phyloP scores from a whole-genome alignment of 768 basidiomycete species.

The Boletus vermiculosoides region DNA sequence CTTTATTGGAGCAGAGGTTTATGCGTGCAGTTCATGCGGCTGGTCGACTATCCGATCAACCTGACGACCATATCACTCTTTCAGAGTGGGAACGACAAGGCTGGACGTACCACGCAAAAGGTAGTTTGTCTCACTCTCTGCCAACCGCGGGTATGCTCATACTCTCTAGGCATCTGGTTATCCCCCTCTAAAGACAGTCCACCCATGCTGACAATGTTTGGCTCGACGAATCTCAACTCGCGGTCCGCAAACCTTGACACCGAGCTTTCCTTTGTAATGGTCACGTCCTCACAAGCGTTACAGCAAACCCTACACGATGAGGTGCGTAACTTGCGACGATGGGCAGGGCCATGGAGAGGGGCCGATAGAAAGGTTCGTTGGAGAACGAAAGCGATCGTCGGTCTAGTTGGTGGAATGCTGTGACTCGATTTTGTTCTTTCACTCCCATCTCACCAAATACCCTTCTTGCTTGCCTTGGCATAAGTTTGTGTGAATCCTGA shows the following conservation, averaged over 20 bases:
- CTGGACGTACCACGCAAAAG: slow-evolving; percentile 99
- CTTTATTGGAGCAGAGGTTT: slow-evolving; percentile 81
- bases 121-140: slow-evolving; percentile 37
- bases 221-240: slow-evolving; percentile 92
- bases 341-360: slow-evolving; percentile 60
- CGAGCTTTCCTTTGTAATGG: slow-evolving; percentile 85
- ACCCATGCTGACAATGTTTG: slow-evolving; percentile 81
- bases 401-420: slow-evolving; percentile 68
- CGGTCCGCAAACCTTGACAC: slow-evolving; percentile 89
- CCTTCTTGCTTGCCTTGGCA: background rate
- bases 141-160: background rate
- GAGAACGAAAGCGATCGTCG: slow-evolving; percentile 62
- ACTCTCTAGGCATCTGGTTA: slow-evolving; percentile 73
- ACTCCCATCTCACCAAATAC: slow-evolving; percentile 10
- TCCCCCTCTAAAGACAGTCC: slow-evolving; percentile 51
- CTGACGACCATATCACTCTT: slow-evolving; percentile 56
- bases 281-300: slow-evolving; percentile 57
- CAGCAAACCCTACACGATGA: slow-evolving; percentile 53
- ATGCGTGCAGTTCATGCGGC: slow-evolving; percentile 60
- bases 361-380: slow-evolving; percentile 54
- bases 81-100: slow-evolving; percentile 84
- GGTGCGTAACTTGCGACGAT: slow-evolving; percentile 46
- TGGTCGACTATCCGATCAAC: slow-evolving; percentile 34
- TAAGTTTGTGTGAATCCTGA: background rate
- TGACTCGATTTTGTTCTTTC: slow-evolving; percentile 29